phyloP scores from a whole-genome alignment of 2,329 filamentous ascomycete species.

The Mollisiaceae sp. region DNA sequence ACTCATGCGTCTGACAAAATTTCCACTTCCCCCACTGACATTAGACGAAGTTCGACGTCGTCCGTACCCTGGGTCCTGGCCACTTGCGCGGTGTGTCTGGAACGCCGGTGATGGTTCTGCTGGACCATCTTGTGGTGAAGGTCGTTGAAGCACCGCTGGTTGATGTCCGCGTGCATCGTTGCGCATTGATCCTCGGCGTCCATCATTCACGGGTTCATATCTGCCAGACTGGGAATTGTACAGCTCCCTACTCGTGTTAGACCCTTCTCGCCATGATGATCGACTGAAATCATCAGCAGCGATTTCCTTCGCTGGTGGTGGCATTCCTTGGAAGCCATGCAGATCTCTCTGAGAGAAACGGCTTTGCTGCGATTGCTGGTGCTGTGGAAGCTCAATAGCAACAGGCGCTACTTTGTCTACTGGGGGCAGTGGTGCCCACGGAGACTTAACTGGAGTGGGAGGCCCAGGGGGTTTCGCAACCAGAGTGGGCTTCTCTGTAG shows the following conservation, averaged over 20 bases:
- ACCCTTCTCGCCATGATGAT: conserved; percentile 77
- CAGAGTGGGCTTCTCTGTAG: conserved; percentile 72
- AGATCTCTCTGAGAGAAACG: conserved; percentile 61
- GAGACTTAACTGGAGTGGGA: conserved; percentile 80
- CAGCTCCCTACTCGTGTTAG: conserved; percentile 72
- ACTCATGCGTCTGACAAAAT: conserved; percentile 55
- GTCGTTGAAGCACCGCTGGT: conserved; percentile 79
- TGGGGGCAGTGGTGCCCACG: conserved; percentile 87
- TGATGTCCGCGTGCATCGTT: conserved; percentile 72
- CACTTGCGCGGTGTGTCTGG: conserved; percentile 74
- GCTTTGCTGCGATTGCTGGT: conserved; percentile 44
- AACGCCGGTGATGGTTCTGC: conserved; percentile 87
- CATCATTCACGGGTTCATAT: conserved; percentile 85
- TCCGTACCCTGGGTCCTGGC: conserved; percentile 70
- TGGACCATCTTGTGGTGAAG: conserved; percentile 67
- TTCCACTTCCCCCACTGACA: conserved; percentile 83
- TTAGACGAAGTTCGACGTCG: conserved; percentile 88
- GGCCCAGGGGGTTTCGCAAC: conserved; percentile 73
- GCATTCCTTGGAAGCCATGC: conserved; percentile 58
- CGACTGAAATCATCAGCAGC: conserved; percentile 93
- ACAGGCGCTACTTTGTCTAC: conserved; percentile 80
- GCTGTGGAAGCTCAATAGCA: conserved; percentile 59
- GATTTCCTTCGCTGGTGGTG: conserved; percentile 75
- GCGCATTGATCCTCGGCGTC: conserved; percentile 70
- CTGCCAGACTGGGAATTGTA: conserved; percentile 95